These are phyloP conservation scores for Lathyrus aphaca DNA, from an alignment of 306 rosid species.

Conservation along the genomic window DNA sequence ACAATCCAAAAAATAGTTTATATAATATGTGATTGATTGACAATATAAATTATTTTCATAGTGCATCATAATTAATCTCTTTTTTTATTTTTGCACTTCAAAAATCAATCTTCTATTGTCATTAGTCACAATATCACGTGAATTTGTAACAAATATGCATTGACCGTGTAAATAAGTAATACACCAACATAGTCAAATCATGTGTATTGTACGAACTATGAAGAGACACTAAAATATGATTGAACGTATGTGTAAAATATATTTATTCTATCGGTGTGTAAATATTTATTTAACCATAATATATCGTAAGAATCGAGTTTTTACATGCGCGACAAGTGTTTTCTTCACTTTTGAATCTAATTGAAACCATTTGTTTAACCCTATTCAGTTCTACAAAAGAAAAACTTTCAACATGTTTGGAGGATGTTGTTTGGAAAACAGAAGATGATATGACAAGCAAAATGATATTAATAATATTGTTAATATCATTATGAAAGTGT, in stretches of 20 bases:
- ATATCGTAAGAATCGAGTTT: background rate
- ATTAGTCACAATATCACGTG: no score
- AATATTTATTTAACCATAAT: background rate
- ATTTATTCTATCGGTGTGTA: background rate
- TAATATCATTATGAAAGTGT: slow-evolving; percentile 36
- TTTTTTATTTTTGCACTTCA: no score
- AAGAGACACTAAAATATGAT: no score
- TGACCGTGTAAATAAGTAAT: no score
- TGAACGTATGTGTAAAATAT: background rate
- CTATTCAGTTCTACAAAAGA: slow-evolving; percentile 87
- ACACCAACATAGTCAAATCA: no score
- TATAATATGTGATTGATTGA: no score
- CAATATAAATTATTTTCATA: no score
- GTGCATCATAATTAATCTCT: no score
- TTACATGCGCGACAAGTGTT: background rate
- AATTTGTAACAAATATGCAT: no score
- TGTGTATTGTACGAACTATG: no score
- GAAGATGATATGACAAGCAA: slow-evolving; percentile 75
- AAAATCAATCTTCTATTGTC: no score
- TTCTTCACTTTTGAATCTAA: background rate
- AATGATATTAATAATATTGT: slow-evolving; percentile 40
- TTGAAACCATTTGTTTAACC: slow-evolving; percentile 10
- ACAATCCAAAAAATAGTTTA: no score
- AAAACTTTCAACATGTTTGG: slow-evolving; percentile 74
- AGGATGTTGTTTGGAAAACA: slow-evolving; percentile 91